A percentile compares a stretch with the other conserved stretches of the same genome.
phyloP scores from a whole-genome alignment of 2,329 filamentous ascomycete genomes.

The Reticulascus tulasneorum region DNA sequence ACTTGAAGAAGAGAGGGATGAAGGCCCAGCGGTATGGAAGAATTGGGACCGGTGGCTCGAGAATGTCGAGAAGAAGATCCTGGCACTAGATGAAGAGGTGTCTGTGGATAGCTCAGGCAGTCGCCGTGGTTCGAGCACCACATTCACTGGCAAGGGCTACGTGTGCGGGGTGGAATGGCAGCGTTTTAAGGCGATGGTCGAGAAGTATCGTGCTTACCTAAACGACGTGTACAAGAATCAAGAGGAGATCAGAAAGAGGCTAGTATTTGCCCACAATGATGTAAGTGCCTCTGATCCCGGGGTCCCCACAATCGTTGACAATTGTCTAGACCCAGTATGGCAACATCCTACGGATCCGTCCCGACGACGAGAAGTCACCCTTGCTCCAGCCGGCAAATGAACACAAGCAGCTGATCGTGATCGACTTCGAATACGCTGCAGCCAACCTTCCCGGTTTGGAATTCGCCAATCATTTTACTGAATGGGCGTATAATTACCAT shows the following conservation, averaged over 20 bases:
- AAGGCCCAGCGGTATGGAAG: slow-evolving; percentile 78
- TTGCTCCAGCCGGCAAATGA: slow-evolving; percentile 85
- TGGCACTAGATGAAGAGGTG: slow-evolving; percentile 56
- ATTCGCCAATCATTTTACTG: slow-evolving; percentile 96
- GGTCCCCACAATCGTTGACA: not conserved
- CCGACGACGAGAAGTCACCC: slow-evolving; percentile 72
- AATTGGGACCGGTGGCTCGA: slow-evolving; percentile 94
- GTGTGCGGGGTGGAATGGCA: slow-evolving; percentile 84
- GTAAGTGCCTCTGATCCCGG: slow-evolving; percentile 47
- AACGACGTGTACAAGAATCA: slow-evolving; percentile 65
- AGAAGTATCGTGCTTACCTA: slow-evolving; percentile 75
- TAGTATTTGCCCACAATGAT: slow-evolving; percentile 98
- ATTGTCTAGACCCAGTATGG: slow-evolving; percentile 83
- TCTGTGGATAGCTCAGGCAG: slow-evolving; percentile 33
- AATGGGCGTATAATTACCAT: slow-evolving; percentile 99
- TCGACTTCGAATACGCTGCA: slow-evolving; percentile 96
- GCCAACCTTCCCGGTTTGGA: slow-evolving; percentile 84
- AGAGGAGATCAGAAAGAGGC: slow-evolving; percentile 63
- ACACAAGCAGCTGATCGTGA: slow-evolving; percentile 94
- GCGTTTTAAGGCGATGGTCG: slow-evolving; percentile 68
- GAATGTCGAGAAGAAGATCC: slow-evolving; percentile 57
- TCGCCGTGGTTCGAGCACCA: slow-evolving; percentile 22
- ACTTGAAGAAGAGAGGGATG: slow-evolving; percentile 69
- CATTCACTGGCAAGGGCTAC: slow-evolving; percentile 45
- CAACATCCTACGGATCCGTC: slow-evolving; percentile 77